Evolutionary conservation across 768 basidiomycete species (phyloP), one percentile per base, ranked within the genome.

Genomic region (Hericium coralloides): DNA sequence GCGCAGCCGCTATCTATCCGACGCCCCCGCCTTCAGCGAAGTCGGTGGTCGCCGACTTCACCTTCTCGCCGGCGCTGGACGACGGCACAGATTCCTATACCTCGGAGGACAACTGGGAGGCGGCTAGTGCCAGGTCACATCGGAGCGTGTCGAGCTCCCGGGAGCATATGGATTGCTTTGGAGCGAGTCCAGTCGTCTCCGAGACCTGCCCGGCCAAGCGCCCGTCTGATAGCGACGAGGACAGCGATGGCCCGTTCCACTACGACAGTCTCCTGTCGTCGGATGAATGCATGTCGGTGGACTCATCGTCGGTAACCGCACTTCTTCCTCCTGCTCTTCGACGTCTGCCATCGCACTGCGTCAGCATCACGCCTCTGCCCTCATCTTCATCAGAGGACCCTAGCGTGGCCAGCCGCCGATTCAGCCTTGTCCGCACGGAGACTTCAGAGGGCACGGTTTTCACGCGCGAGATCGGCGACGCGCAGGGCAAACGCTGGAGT

Each of bases 401-500:
- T 12, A 55, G 37, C 26, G 23, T 58, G 12, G 57, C 49, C 12
- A 25, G 31, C 31, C 31, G 31, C 31, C 31, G 60, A 12, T 60
- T 57, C 56, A 62, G 61, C 31, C 56, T 62, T 7, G 12, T 60
- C 17, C 59, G 61, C 23, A 56, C 56, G 36, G 55, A 53, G 26
- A 57, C 59, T 9, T 53, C 56, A 9, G 53, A 60, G 2, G 61
- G 54, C 10, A 60, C 53, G 0, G 57, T 62, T 37, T 62, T 60
- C 20, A 55, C 60, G 12, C 59, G 60, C 37, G 61, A 62, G 49
- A 62, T 62, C 3, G 56, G 53, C 36, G 61, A 57, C 38, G 56
- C 59, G 22, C 56, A 60, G 5, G 61, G 61, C 10, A 59, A 56
- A 2, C 56, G 61, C 38, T 60, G 61, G 61, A 62, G 61, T 37